phyloP scores from a whole-genome alignment of 208 protist species.

The Acanthamoeba rhysodes region DNA sequence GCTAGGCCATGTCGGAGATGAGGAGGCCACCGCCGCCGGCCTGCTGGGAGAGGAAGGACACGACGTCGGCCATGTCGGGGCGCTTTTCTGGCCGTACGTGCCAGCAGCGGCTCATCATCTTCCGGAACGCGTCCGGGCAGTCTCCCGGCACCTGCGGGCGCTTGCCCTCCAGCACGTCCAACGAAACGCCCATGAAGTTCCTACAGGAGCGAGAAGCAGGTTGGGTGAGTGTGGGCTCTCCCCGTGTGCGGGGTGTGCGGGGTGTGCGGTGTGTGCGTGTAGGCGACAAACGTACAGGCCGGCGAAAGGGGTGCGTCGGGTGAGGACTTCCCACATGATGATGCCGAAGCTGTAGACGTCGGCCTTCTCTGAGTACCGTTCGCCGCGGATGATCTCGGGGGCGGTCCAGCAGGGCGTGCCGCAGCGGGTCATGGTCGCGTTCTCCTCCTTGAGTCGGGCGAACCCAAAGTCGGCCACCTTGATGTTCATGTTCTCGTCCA shows the following conservation, averaged over 20 bases:
- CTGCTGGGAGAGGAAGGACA: not conserved
- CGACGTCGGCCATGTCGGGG: slow-evolving; percentile 16
- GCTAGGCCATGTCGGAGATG: slow-evolving; percentile 4
- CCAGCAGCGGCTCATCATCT: slow-evolving; percentile 45
- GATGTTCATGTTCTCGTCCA: no score
- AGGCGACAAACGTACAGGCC: not conserved
- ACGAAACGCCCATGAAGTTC: slow-evolving; percentile 60
- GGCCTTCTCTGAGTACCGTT: not conserved
- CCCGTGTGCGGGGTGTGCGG: no score
- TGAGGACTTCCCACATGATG: slow-evolving; percentile 45
- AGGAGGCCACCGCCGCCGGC: not conserved
- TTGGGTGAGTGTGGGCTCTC: no score
- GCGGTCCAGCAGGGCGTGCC: no score
- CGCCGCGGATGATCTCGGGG: not conserved
- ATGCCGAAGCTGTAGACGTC: not conserved
- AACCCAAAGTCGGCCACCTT: no score
- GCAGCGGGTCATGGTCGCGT: no score
- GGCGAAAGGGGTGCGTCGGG: not conserved
- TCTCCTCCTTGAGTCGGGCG: no score
- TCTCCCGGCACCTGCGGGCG: not conserved
- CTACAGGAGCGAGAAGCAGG: not conserved
- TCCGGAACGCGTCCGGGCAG: not conserved
- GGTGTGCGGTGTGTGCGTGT: not conserved
- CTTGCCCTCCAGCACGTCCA: slow-evolving; percentile 69
- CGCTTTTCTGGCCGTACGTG: slow-evolving; percentile 10